These are phyloP conservation scores for Tulasnella sp. DNA, from an alignment of 768 basidiomycete species.

Conservation along the genomic window DNA sequence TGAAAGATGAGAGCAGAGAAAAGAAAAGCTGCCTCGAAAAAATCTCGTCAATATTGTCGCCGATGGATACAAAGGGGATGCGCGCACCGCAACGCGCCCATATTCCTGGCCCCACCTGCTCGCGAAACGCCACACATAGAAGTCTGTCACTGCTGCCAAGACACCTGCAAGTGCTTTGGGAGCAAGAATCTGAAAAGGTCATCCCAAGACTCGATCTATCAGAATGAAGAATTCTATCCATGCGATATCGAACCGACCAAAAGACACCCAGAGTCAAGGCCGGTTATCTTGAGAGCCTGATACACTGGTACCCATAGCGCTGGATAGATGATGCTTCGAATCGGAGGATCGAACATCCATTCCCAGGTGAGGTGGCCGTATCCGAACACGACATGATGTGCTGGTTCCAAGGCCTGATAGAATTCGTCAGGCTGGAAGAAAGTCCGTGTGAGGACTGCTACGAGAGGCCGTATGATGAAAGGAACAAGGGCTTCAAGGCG, in stretches of 20 bases:
- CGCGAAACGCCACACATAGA: constrained; percentile 56
- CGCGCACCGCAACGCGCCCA: constrained; percentile 52
- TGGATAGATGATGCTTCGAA: constrained; percentile 76
- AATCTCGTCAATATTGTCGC: constrained; percentile 12
- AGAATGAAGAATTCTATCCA: constrained; percentile 8
- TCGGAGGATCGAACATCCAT: constrained; percentile 62
- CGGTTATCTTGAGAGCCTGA: constrained; percentile 48
- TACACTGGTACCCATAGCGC: constrained; percentile 71
- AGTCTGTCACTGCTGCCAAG: constrained; percentile 73
- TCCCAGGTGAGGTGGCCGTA: constrained; percentile 95
- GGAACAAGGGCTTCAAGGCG: background rate
- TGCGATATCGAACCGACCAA: constrained; percentile 43
- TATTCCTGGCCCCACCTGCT: constrained; percentile 42
- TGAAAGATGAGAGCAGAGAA: constrained; percentile 78
- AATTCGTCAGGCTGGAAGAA: constrained; percentile 98
- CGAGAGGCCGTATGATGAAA: constrained; percentile 13
- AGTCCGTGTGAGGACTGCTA: constrained; percentile 60
- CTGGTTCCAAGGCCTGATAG: constrained; percentile 89
- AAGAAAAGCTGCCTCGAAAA: constrained; percentile 66
- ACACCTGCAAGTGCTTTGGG: constrained; percentile 68
- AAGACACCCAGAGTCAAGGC: constrained; percentile 43
- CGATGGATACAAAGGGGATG: background rate
- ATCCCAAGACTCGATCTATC: background rate
- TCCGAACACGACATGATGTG: constrained; percentile 79
- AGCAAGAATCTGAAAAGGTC: constrained; percentile 48